Evolutionary conservation across 148 eudicot genomes (phyloP).

Genomic region (Cornus florida): DNA sequence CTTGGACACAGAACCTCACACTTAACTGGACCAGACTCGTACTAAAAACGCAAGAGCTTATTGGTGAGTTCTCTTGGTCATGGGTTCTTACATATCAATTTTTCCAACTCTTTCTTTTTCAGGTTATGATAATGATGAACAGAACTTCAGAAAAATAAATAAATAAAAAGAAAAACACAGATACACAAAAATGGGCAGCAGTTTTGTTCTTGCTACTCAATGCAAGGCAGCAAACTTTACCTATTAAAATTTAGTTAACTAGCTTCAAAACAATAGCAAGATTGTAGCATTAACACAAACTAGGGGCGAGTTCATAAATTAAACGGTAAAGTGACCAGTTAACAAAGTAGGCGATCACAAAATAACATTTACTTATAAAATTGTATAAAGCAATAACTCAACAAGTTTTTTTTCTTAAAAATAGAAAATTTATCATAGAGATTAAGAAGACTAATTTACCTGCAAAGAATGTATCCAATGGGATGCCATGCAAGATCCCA

Average conservation of each 20-base stretch:
- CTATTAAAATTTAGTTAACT: too few species aligned
- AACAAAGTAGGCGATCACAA: neutral
- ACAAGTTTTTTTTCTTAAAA: neutral
- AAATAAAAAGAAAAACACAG: neutral
- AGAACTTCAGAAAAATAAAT: neutral
- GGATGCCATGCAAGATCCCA: slow-evolving; percentile 99
- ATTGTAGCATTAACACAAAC: neutral
- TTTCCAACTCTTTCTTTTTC: neutral
- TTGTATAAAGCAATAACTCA: neutral
- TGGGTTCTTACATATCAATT: neutral
- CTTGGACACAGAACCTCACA: neutral
- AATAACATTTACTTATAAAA: neutral
- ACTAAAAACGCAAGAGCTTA: neutral
- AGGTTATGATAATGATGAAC: too few species aligned
- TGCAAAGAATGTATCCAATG: slow-evolving; percentile 90
- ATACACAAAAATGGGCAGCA: too few species aligned
- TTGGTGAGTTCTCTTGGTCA: neutral
- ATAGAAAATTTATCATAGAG: neutral
- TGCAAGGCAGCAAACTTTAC: neutral
- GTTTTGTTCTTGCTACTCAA: neutral
- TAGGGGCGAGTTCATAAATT: too few species aligned
- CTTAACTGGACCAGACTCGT: neutral
- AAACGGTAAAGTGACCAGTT: neutral
- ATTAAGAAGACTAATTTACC: slow-evolving; percentile 37
- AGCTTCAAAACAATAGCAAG: neutral